Base-by-base conservation (phyloP, 2,329 filamentous ascomycete genomes). In the Alternaria arbusti region DNA sequence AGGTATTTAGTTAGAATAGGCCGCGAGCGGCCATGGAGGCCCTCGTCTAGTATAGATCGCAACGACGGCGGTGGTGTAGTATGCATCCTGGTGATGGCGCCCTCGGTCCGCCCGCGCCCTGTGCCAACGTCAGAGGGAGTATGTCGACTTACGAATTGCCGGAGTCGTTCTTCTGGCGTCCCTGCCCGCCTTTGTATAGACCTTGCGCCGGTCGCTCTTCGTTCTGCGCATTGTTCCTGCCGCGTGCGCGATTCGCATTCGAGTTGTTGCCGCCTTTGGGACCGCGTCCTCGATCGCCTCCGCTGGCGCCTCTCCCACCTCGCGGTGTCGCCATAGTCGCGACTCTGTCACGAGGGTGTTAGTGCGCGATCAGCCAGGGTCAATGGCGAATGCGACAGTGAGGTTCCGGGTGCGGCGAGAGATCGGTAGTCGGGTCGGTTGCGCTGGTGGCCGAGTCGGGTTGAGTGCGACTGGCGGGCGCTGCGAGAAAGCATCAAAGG, bases 301-400 rank as follows among this genome's bases (percentile, higher is more conserved):
- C 61, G 13, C 66, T 57, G 17, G 64, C 69, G 26, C 70, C 72
- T 67, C 68, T 63, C 22, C 61, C 65, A 61, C 70, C 72, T 50
- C 74, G 73, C 58, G 68, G 72, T 60, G 68, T 64, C 65, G 73
- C 71, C 75, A 77, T 78, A 25, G 66, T 74, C 67, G 71, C 71
- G 70, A 45, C 63, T 65, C 50, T 59, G 15, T 57, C 36, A 57
- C 25, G 45, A 45, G 54, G 40, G 59, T 57, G 57, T 56, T 50
- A 62, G 69, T 67, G 64, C 61, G 66, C 61, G 54, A 50, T 50
- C 32, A 57, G n/a, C 13, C 57, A 26, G 55, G 51, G 56, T 54
- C 57, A 51, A 22, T 23, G 36, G 52, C 40, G 11, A 40, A 59
- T 57, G 54, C 46, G 4, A 51, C 54, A 26, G 47, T 55, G 43